Conservation (phyloP, 129 eudicot genomes). For the Solidago caesia region DNA sequence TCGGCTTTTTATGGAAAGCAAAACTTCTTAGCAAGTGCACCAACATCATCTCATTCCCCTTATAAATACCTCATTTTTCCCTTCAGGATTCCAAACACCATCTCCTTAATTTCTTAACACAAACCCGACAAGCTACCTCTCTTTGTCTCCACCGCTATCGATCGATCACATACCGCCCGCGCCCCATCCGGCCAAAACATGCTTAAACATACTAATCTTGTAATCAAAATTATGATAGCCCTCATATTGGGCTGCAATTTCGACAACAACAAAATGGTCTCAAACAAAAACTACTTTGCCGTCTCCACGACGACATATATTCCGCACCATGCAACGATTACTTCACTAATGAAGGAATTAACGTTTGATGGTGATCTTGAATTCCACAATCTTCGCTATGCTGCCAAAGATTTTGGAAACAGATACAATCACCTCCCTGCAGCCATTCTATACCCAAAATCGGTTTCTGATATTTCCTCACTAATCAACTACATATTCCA, state of each 20-base stretch:
- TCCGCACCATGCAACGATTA: constrained; percentile 34
- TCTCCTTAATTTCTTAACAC: constrained; percentile 15
- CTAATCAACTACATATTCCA: constrained; percentile 47
- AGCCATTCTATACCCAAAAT: constrained; percentile 79
- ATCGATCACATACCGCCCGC: too few species aligned
- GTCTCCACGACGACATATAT: constrained; percentile 41
- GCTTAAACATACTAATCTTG: constrained; percentile 35
- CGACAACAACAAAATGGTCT: constrained; percentile 38
- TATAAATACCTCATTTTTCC: constrained; percentile 34
- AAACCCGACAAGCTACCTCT: constrained; percentile 17
- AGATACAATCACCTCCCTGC: constrained; percentile 59
- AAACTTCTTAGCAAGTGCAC: constrained; percentile 24
- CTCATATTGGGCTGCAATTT: constrained; percentile 45
- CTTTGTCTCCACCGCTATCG: constrained; percentile 14
- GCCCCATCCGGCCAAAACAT: constrained; percentile 15
- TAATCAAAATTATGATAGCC: constrained; percentile 46
- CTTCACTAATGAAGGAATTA: constrained; percentile 30
- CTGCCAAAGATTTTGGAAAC: constrained; percentile 91
- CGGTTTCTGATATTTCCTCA: constrained; percentile 73
- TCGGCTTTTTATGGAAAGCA: not conserved
- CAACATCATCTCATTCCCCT: constrained; percentile 27
- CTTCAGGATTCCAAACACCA: constrained; percentile 34
- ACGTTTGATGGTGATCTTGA: constrained; percentile 52
- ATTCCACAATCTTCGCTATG: constrained; percentile 51
- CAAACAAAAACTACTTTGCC: constrained; percentile 45